Base-by-base conservation (phyloP, 169 alveolate genomes). In the Cystoisospora suis region DNA sequence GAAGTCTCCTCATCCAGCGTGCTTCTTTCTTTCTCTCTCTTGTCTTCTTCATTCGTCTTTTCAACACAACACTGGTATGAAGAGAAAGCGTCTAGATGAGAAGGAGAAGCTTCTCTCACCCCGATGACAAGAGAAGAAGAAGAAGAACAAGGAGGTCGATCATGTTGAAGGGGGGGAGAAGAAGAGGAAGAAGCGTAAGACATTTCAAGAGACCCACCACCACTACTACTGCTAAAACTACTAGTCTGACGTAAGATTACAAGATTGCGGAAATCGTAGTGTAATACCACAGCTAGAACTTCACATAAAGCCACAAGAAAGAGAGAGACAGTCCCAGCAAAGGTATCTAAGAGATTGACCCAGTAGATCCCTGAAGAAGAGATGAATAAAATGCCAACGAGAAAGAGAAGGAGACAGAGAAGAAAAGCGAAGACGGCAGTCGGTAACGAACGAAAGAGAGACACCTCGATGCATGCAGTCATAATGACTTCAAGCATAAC, bases 261-360 rank as follows among this genome's bases (percentile, higher is more conserved):
- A 44, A 65, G 77, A 0, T 4, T 65, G 36, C n/a, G 42, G 42
- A 72, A 7, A 29, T 72, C 53, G 81, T 38, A 72, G 53, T 36
- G 46, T n/a, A 36, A 53, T 5, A 72, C 81, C 32, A 72, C 81
- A 12, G 81, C 81, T 29, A 72, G 53, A 3, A 72, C 81, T 38
- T 72, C 81, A 53, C 46, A 32, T 15, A 72, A 36, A 4, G 81
- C 81, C 36, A 72, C 81, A 53, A 72, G 56, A 72, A 12, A 72
- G 34, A 72, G 53, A 9, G 81, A 32, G 27, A 72, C 46, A 0
- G 81, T 38, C 15, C 81, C 81, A 15, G 81, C 53, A 15, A 72
- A 72, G 53, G 46, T 38, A 15, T 72, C 81, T 9, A 72, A 53
- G 38, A 72, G 53, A 27, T 72, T 53, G 46, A 72, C 81, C 81